Evolutionary conservation across 148 eudicot species (phyloP).

Genomic region (Tetragonia tetragonoides): DNA sequence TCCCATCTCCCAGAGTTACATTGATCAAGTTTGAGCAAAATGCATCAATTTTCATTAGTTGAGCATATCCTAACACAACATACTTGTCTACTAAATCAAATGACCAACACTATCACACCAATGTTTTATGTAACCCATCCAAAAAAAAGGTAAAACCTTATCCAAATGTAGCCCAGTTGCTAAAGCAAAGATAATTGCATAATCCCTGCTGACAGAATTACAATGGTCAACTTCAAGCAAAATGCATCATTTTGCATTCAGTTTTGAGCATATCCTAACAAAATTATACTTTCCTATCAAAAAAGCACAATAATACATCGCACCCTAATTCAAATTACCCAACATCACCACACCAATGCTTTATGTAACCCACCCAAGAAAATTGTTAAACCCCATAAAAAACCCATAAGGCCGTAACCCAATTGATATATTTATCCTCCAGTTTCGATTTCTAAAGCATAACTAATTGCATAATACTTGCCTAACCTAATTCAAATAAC

Average conservation of each 20-base stretch:
- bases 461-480: neutral
- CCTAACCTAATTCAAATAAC: neutral
- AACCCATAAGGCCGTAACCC: neutral
- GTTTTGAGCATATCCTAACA: neutral
- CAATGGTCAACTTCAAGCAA: neutral
- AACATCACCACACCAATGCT: neutral
- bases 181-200: too few relatives aligned
- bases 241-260: neutral
- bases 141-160: too few relatives aligned
- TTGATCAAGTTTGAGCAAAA: neutral
- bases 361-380: neutral
- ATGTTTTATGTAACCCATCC: neutral
- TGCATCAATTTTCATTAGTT: neutral
- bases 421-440: too few relatives aligned
- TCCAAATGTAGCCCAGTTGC: too few relatives aligned
- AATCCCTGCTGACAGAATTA: too few relatives aligned
- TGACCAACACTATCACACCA: neutral
- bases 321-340: neutral
- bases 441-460: too few relatives aligned
- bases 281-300: too few relatives aligned
- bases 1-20: neutral
- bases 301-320: too few relatives aligned
- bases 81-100: neutral
- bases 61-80: neutral
- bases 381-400: neutral